A percentile compares a stretch with the other conserved stretches of the same genome.
These are phyloP conservation scores for Haematococcus sp. DNA, from an alignment of 139 green algal genomes.

Conservation along the genomic window DNA sequence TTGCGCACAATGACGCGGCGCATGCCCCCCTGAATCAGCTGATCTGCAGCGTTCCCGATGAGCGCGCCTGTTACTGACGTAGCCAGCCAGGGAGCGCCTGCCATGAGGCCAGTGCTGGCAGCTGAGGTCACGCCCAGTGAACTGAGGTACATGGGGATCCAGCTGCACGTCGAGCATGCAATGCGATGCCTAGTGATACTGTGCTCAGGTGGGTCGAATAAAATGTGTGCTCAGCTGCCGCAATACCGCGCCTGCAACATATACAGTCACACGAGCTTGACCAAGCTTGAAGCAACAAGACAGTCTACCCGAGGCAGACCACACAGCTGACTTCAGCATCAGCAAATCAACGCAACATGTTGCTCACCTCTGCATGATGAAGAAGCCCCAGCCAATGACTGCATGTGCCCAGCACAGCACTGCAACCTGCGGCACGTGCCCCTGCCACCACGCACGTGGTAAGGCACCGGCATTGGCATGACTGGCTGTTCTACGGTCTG, in stretches of 20 bases:
- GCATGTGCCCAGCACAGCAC: slow-evolving; percentile 54
- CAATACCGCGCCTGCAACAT: neutral
- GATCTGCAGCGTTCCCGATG: slow-evolving; percentile 31
- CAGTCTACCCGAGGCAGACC: neutral
- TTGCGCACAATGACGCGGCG: slow-evolving; percentile 37
- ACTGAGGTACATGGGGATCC: slow-evolving; percentile 61
- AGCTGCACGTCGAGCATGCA: slow-evolving; percentile 17
- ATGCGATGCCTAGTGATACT: neutral
- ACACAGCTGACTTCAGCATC: too few relatives aligned
- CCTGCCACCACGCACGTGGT: neutral
- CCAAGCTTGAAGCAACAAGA: neutral
- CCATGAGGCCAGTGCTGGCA: slow-evolving; percentile 41
- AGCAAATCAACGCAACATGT: neutral
- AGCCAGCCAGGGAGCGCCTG: slow-evolving; percentile 61
- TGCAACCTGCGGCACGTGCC: slow-evolving; percentile 32
- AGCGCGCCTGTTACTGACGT: slow-evolving; percentile 26
- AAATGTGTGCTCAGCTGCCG: too few relatives aligned
- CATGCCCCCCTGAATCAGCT: slow-evolving; percentile 19
- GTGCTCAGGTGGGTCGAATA: too few relatives aligned
- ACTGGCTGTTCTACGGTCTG: too few relatives aligned
- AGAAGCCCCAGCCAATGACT: slow-evolving; percentile 69
- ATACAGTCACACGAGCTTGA: neutral
- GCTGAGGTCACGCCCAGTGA: slow-evolving; percentile 35
- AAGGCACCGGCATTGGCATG: too few relatives aligned
- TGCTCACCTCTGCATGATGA: slow-evolving; percentile 47